phyloP scores from a whole-genome alignment of 306 rosid genomes.

The Acacia confusa region DNA sequence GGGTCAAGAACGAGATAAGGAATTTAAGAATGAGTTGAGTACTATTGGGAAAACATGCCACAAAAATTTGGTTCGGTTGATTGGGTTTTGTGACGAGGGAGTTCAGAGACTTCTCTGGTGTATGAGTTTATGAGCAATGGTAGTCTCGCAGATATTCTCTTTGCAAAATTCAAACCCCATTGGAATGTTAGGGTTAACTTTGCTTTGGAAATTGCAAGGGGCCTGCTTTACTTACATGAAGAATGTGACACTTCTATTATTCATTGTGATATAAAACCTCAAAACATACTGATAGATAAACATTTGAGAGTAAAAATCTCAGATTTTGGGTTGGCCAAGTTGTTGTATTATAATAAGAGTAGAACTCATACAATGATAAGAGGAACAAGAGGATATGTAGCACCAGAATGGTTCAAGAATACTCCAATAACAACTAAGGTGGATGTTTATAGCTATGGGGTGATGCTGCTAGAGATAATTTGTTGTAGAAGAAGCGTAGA shows the following conservation, averaged over 20 bases:
- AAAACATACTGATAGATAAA: conserved; percentile 45
- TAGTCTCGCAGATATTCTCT: conserved; percentile 36
- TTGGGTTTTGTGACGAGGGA: conserved; percentile 52
- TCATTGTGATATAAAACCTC: conserved; percentile 55
- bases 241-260: conserved; percentile 48
- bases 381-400: conserved; percentile 52
- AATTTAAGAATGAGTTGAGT: conserved; percentile 43
- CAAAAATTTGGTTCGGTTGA: conserved; percentile 43
- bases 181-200: conserved; percentile 39
- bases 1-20: conserved; percentile 43
- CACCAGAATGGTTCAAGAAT: conserved; percentile 57
- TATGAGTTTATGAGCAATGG: conserved; percentile 51
- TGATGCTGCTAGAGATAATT: conserved; percentile 43
- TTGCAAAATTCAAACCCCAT: conserved; percentile 26
- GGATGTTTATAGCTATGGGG: conserved; percentile 54
- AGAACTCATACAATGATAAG: conserved; percentile 43
- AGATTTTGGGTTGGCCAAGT: conserved; percentile 50
- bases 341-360: conserved; percentile 42
- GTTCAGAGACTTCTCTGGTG: conserved; percentile 35
- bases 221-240: conserved; percentile 47
- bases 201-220: conserved; percentile 50
- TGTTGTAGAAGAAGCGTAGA: conserved; percentile 42
- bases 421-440: conserved; percentile 47
- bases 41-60: conserved; percentile 48
- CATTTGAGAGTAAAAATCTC: conserved; percentile 35